Base-by-base conservation (phyloP, 495 filamentous ascomycete genomes). In the Achaetomiella virescens region DNA sequence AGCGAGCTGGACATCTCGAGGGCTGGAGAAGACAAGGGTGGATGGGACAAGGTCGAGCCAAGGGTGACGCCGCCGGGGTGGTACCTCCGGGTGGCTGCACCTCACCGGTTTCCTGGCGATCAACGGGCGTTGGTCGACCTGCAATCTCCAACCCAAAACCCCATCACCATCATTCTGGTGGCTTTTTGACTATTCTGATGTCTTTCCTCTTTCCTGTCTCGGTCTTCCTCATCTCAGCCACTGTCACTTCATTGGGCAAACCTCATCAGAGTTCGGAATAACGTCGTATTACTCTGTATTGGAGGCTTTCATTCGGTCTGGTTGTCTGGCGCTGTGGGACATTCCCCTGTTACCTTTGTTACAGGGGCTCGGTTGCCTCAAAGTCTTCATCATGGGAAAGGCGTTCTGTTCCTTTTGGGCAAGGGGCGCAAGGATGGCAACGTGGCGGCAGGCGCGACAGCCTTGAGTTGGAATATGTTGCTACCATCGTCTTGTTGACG, bases 361-460 rank as follows among this genome's bases (percentile, higher is more conserved):
- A 33, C 45, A 20, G 41, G 42, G 42, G 18, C 10, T 24, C 20
- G 27, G 21, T 35, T 21, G 45, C 22, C 22, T 15, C 27, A 18
- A 11, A 12, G 20, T 18, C 21, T 38, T 54, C 52, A 31, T 40
- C 22, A 48, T 29, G 8, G n/a, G 15, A 25, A n/a, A 36, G 31
- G 42, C 52, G 52, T 55, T 47, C n/a, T n/a, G n/a, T 27, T 12
- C 9, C 27, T 25, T 18, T 31, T 24, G 35, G 44, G 31, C 42
- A 48, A 41, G 21, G 40, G 52, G 52, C 31, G 44, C 52, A 48
- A 14, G 42, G 18, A 24, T n/a, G 43, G 24, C 42, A 45, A 24
- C 44, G 25, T 33, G 29, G 31, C 29, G 46, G 35, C 33, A n/a
- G 20, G 20, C 20, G 15, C 21, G 17, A 21, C 40, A 17, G 24